These are phyloP conservation scores for Fomitopsis palustris DNA, from an alignment of 1,284 basidiomycete species.

Conservation along the genomic window DNA sequence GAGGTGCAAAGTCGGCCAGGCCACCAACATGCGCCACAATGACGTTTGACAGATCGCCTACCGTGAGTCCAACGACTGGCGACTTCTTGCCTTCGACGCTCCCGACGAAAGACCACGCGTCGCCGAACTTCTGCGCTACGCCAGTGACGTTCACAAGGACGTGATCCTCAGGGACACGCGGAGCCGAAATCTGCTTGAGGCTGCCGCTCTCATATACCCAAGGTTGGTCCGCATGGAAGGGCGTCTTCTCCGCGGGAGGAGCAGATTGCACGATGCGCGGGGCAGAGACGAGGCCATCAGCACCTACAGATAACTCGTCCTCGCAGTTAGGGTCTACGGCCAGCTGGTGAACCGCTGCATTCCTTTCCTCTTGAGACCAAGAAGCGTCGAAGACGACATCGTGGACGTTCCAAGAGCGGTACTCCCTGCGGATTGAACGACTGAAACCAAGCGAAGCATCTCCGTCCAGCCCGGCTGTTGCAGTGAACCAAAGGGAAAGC, in stretches of 20 bases:
- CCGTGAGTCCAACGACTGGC: constrained; percentile 10
- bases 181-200: constrained; percentile 2
- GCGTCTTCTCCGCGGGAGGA: not conserved
- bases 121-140: not conserved
- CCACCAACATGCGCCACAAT: constrained; percentile 7
- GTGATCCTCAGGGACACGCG: constrained; percentile 1
- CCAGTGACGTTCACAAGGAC: constrained; percentile 7
- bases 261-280: constrained; percentile 7
- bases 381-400: constrained; percentile 11
- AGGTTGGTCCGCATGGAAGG: constrained; percentile 1
- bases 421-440: constrained; percentile 16
- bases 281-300: constrained; percentile 5
- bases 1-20: not conserved
- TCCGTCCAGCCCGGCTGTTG: constrained; percentile 11
- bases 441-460: constrained; percentile 17
- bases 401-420: constrained; percentile 13
- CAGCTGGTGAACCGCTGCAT: not conserved
- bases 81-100: not conserved
- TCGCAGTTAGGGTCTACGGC: not conserved
- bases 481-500: constrained; percentile 12
- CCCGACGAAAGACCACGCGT: constrained; percentile 12
- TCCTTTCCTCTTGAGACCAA: constrained; percentile 2
- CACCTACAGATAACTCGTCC: constrained; percentile 9
- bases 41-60: constrained; percentile 7
- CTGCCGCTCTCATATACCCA: constrained; percentile 9